Conservation (phyloP, 2,329 filamentous ascomycete species). For the Diplodia scrobiculata region DNA sequence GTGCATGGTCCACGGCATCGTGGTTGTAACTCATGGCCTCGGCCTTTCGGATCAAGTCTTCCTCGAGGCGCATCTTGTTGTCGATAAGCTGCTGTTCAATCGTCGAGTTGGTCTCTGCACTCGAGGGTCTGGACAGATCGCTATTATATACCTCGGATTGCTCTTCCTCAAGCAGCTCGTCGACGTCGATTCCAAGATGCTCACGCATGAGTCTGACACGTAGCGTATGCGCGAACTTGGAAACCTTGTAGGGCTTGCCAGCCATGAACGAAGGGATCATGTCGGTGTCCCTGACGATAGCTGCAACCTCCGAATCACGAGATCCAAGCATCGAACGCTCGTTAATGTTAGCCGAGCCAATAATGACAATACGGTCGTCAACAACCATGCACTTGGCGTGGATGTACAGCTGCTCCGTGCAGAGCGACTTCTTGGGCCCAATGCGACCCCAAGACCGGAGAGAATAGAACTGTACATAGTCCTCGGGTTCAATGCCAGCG, state of each 20-base stretch:
- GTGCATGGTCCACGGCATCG: slow-evolving; percentile 58
- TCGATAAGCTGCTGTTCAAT: slow-evolving; percentile 44
- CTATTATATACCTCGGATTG: slow-evolving; percentile 63
- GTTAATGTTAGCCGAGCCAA: slow-evolving; percentile 98
- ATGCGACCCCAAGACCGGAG: slow-evolving; percentile 91
- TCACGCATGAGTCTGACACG: slow-evolving; percentile 94
- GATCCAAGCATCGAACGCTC: slow-evolving; percentile 92
- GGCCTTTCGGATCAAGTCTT: slow-evolving; percentile 59
- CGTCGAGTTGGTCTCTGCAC: slow-evolving; percentile 41
- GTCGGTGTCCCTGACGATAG: slow-evolving; percentile 87
- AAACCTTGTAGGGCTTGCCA: slow-evolving; percentile 83
- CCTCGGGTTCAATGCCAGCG: slow-evolving; percentile 83
- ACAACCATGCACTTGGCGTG: slow-evolving; percentile 97
- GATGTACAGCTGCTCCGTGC: slow-evolving; percentile 96
- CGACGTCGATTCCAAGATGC: slow-evolving; percentile 92
- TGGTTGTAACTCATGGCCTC: slow-evolving; percentile 73
- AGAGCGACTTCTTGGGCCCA: slow-evolving; percentile 75
- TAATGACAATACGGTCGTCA: slow-evolving; percentile 88
- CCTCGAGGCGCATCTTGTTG: slow-evolving; percentile 51
- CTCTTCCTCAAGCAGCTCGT: slow-evolving; percentile 63
- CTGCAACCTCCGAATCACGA: slow-evolving; percentile 88
- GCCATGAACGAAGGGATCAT: slow-evolving; percentile 92
- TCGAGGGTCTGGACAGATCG: slow-evolving; percentile 54
- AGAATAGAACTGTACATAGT: slow-evolving; percentile 94
- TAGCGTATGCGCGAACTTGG: slow-evolving; percentile 87